A percentile compares a stretch with the other conserved stretches of the same genome.
Conservation (phyloP, 352 stramenopile genomes). For the Blastocystis hominis region DNA sequence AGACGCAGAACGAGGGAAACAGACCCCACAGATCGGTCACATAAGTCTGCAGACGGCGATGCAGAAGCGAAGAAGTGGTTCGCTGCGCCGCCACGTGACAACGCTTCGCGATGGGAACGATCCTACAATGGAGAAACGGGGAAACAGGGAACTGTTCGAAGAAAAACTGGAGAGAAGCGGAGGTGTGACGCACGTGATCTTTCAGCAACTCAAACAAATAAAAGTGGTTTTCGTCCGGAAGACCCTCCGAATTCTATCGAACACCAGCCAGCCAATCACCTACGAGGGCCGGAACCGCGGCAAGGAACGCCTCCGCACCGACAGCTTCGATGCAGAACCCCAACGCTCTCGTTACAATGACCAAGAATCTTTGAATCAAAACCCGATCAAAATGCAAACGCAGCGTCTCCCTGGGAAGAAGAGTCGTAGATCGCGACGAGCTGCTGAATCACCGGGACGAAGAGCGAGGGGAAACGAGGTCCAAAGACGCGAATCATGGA, state of each 20-base stretch:
- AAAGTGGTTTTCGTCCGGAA: not conserved
- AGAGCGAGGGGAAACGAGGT: not conserved
- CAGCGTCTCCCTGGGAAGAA: not conserved
- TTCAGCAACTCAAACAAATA: not conserved
- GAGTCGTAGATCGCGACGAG: slow-evolving; percentile 19
- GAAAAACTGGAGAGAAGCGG: not conserved
- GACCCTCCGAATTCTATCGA: not conserved
- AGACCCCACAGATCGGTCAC: slow-evolving; percentile 22
- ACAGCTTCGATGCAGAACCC: slow-evolving; percentile 17
- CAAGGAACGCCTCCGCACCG: not conserved
- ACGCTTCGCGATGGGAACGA: slow-evolving; percentile 22
- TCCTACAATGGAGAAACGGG: not conserved
- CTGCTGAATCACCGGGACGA: not conserved
- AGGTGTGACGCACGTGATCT: not conserved
- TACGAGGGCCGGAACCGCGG: not conserved
- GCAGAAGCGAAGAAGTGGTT: not conserved
- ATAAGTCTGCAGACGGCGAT: not conserved
- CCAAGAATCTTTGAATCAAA: not conserved
- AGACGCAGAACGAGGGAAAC: slow-evolving; percentile 41
- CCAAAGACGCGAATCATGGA: not conserved
- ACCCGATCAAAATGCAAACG: not conserved
- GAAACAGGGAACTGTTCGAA: not conserved
- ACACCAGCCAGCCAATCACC: not conserved
- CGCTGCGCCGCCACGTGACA: not conserved
- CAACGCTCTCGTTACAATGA: slow-evolving; percentile 18